Conservation (phyloP, 768 basidiomycete genomes). For the Russula virescens region DNA sequence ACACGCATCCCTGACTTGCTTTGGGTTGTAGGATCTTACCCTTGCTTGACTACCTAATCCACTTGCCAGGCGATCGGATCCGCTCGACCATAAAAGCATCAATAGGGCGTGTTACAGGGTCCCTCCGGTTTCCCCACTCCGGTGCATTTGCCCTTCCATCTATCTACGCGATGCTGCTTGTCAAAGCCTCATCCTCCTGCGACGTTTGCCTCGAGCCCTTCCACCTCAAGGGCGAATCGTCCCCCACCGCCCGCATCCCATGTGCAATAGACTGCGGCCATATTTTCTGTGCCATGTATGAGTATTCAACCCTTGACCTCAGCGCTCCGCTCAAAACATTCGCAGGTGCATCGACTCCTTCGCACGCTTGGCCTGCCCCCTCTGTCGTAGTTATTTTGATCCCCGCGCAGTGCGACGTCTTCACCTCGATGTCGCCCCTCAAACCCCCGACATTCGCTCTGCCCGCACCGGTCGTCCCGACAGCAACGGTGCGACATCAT, state of each 20-base stretch:
- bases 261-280: slow-evolving; percentile 29
- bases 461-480: slow-evolving; percentile 3
- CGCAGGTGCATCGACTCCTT: slow-evolving; percentile 22
- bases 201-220: slow-evolving; percentile 29
- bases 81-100: slow-evolving; percentile 20
- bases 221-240: slow-evolving; percentile 19
- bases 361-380: slow-evolving; percentile 19
- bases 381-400: slow-evolving; percentile 22
- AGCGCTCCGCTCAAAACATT: background rate
- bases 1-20: slow-evolving; percentile 12
- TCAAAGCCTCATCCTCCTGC: slow-evolving; percentile 28
- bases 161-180: slow-evolving; percentile 25
- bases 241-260: slow-evolving; percentile 15
- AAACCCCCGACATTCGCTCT: slow-evolving; percentile 13
- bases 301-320: slow-evolving; percentile 9
- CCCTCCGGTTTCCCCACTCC: slow-evolving; percentile 18
- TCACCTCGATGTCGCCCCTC: slow-evolving; percentile 19
- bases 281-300: slow-evolving; percentile 26
- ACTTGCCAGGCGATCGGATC: slow-evolving; percentile 24
- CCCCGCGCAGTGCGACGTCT: slow-evolving; percentile 20
- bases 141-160: slow-evolving; percentile 5
- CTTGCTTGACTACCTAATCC: slow-evolving; percentile 8
- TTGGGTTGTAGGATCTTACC: slow-evolving; percentile 10
- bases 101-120: slow-evolving; percentile 21
- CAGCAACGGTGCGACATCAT: background rate